Evolutionary conservation across 805 yeast species (phyloP).

Genomic region (Yamadazyma takamatsuzukensis): DNA sequence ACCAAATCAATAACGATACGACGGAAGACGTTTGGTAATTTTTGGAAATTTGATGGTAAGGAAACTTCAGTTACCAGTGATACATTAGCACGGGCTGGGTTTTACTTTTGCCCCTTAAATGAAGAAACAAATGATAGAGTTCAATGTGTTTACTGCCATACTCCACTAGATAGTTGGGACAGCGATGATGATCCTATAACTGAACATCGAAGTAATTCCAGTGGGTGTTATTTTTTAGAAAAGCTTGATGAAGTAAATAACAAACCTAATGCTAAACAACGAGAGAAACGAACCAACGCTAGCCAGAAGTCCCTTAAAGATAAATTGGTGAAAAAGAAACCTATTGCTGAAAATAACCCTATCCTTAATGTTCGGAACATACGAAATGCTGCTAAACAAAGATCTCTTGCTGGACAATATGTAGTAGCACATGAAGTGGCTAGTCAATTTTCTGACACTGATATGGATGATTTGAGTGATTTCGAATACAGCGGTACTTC

Average conservation of each 20-base stretch:
- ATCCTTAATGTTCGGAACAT: too few relatives aligned
- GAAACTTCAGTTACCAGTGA: slow-evolving; percentile 26
- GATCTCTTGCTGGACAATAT: too few relatives aligned
- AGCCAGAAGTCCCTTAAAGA: neutral
- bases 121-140: slow-evolving; percentile 30
- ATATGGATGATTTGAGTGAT: too few relatives aligned
- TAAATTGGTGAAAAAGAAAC: too few relatives aligned
- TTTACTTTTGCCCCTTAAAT: slow-evolving; percentile 29
- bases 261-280: slow-evolving; percentile 1
- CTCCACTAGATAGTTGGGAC: slow-evolving; percentile 50
- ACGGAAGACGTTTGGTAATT: slow-evolving; percentile 33
- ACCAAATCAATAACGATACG: slow-evolving; percentile 29
- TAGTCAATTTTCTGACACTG: too few relatives aligned
- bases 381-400: too few relatives aligned
- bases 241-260: neutral
- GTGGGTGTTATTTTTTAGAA: slow-evolving; percentile 27
- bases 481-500: too few relatives aligned
- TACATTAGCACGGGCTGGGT: slow-evolving; percentile 45
- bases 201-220: slow-evolving; percentile 43
- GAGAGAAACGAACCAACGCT: neutral
- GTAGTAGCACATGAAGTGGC: too few relatives aligned
- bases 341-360: too few relatives aligned
- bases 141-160: slow-evolving; percentile 24
- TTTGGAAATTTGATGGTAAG: slow-evolving; percentile 45
- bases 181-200: slow-evolving; percentile 55